Percentiles rank a stretch among this genome's conserved stretches.
phyloP scores from a whole-genome alignment of 2,329 filamentous ascomycete genomes.

The Botrytis fabae region DNA sequence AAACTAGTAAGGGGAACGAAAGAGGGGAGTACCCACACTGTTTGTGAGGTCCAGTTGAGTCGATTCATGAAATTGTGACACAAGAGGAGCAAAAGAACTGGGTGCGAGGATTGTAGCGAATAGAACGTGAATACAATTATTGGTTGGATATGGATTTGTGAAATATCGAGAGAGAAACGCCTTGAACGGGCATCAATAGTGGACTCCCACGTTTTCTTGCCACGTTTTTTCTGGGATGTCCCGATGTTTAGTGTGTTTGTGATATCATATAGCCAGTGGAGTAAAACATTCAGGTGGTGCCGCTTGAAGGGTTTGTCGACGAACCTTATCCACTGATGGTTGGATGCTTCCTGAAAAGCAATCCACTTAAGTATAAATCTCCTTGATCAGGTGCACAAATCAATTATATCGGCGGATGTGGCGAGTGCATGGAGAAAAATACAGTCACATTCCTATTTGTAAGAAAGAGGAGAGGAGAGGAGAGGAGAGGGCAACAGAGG shows the following conservation, averaged over 20 bases:
- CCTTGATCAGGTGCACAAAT: conserved; percentile 2
- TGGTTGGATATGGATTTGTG: background rate
- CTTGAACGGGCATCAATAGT: conserved; percentile 19
- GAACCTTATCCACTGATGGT: background rate
- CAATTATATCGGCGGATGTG: conserved; percentile 16
- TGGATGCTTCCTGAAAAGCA: background rate
- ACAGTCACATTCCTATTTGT: conserved; percentile 2
- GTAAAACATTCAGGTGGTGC: background rate
- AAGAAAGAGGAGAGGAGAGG: background rate
- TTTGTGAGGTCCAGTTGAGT: background rate
- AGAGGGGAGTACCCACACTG: background rate
- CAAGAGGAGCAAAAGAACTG: background rate
- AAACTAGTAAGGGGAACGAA: background rate
- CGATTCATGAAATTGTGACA: background rate
- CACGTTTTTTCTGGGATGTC: conserved; percentile 18
- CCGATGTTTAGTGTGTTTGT: background rate
- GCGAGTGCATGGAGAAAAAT: conserved; percentile 14
- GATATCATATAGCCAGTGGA: conserved; percentile 6
- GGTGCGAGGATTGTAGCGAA: background rate
- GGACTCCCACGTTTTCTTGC: conserved; percentile 23
- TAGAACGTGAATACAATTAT: background rate
- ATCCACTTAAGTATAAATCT: background rate
- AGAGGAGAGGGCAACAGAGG: background rate
- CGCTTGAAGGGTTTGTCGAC: background rate
- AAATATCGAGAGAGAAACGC: background rate